Evolutionary conservation across 768 basidiomycete genomes (phyloP), one percentile per base, ranked within the genome.

Genomic region (Kwoniella sp.): DNA sequence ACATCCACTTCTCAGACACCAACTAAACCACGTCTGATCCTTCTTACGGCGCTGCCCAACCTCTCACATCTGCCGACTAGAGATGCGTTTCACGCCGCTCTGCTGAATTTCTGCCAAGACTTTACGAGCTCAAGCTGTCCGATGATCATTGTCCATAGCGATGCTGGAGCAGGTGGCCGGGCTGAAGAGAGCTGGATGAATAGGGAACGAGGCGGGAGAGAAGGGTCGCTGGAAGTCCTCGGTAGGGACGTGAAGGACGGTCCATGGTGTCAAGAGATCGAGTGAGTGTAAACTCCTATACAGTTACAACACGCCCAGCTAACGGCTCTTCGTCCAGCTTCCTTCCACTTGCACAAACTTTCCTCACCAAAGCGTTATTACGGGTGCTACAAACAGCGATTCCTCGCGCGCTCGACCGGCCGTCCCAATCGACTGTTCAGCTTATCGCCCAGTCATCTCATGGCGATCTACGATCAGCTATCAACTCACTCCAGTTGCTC

Each of bases 401-500:
- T 68, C 83, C 19, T 8, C 61, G 67, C 12, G 36, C 58, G 2
- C 51, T 57, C 70, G 81, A 22, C 60, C 67, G 70, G 6, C 87
- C 87, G 0, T 82, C 87, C 0, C 87, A 86, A 60, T 88, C 89
- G 5, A 84, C 86, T 0, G 72, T 96, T 0, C 88, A 95, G 56
- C 79, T 87, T 21, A 85, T 97, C 63, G 85, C 93, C 4, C 86
- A 88, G 55, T 86, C 89, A 1, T 85, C 90, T 2, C 89, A 90
- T 72, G 96, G 96, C 0, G 96, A 99, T 74, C 90, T 99, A 37
- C 84, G 96, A 47, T 90, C 90, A 60, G 95, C 94, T 0, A 85
- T 97, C 64, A 98, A 95, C 87, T 88, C 89, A 0, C 83, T 98
- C 7, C 90, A 99, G 75, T 93, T 99, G 88, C 1, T 95, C 1